Evolutionary conservation across 257 asterid genomes (phyloP), one percentile per base, ranked within the genome.

Genomic region (Catharanthus roseus): DNA sequence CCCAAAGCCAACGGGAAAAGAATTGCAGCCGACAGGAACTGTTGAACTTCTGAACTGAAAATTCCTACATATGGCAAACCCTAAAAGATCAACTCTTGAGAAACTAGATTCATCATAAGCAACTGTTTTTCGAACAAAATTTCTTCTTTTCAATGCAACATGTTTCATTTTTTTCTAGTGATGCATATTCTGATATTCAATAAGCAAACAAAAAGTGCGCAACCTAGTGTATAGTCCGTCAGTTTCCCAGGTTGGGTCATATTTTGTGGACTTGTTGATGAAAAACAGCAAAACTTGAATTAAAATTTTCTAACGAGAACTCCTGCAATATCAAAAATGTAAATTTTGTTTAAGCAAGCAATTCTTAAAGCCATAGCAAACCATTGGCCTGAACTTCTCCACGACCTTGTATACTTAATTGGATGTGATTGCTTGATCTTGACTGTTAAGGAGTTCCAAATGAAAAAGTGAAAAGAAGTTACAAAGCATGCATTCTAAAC

Each of bases 241-340:
- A 66, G 84, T 84, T 80, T 85, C 81, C 79, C 50, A 33, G 66
- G 49, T 53, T n/a, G 39, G 82, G 83, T 90, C 85, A 84, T 49
- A 44, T 72, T 86, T 75, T 89, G 80, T 79, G 80, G 77, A 84
- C 66, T 76, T 75, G 80, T 74, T 49, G 80, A 65, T 77, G 74
- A 75, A 89, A 89, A 73, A 79, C 89, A 82, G 86, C 89, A 71
- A 80, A 47, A 82, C 95, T 91, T 83, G 78, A 38, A 33, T 78
- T 78, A 87, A 81, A 93, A 68, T 84, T 82, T 75, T 87, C 95
- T 68, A 89, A 73, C 67, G 91, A 88, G 87, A 91, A 93, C 58
- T 72, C 98, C 99, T 93, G 95, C 97, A 91, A 73, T 69, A 74
- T 79, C 75, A 62, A 69, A 67, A 74, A 53, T 81, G 78, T 77